These are phyloP conservation scores for Raffaelea arxii DNA, from an alignment of 2,329 filamentous ascomycete species.

Conservation along the genomic window DNA sequence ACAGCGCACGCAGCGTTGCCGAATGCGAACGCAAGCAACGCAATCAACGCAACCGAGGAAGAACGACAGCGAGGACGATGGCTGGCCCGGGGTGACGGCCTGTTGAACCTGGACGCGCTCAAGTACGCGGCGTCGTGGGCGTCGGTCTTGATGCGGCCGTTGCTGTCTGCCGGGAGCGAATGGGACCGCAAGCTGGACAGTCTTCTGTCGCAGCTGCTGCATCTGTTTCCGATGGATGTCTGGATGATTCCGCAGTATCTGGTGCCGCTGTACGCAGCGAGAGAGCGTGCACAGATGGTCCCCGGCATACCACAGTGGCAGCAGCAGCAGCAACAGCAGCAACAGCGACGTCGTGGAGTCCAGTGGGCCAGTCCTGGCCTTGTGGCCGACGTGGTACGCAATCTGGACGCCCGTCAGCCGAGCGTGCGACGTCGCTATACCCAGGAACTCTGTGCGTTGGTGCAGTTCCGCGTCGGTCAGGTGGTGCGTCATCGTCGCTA, in stretches of 20 bases:
- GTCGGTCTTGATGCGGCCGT: slow-evolving; percentile 43
- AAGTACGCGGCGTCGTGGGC: slow-evolving; percentile 71
- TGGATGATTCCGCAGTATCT: slow-evolving; percentile 61
- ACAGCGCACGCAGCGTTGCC: too few species aligned
- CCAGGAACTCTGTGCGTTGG: slow-evolving; percentile 24
- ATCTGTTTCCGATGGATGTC: slow-evolving; percentile 60
- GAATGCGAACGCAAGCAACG: neutral
- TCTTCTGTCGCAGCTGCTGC: slow-evolving; percentile 54
- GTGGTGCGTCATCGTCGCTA: slow-evolving; percentile 78
- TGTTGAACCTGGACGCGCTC: slow-evolving; percentile 45
- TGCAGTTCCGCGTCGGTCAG: slow-evolving; percentile 67
- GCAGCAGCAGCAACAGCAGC: slow-evolving; percentile 35
- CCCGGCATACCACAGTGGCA: slow-evolving; percentile 2
- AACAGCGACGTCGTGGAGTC: slow-evolving; percentile 53
- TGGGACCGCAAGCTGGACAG: slow-evolving; percentile 54
- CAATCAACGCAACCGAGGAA: slow-evolving; percentile 15
- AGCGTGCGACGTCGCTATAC: slow-evolving; percentile 22
- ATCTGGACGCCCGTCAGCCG: slow-evolving; percentile 33
- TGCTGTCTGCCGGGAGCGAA: slow-evolving; percentile 35
- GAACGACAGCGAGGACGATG: slow-evolving; percentile 17
- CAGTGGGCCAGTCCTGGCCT: slow-evolving; percentile 26
- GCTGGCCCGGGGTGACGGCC: slow-evolving; percentile 40
- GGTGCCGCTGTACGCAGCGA: slow-evolving; percentile 47
- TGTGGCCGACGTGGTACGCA: slow-evolving; percentile 29
- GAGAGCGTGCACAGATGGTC: slow-evolving; percentile 16